phyloP scores from a whole-genome alignment of 306 rosid genomes.

The Corylus americana region DNA sequence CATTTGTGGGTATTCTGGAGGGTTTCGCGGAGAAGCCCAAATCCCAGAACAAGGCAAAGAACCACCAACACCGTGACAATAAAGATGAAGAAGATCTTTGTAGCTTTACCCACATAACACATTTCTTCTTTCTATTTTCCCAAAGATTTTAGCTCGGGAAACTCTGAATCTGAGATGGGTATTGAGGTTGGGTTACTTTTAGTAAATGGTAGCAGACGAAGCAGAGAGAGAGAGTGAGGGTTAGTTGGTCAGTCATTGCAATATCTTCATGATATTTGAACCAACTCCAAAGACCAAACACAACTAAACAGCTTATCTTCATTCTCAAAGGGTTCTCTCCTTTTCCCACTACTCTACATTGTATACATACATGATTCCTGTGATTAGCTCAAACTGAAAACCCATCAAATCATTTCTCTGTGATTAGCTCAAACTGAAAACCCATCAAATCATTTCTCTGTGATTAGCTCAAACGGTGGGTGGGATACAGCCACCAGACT shows the following conservation, averaged over 20 bases:
- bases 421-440: background rate
- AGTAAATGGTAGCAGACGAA: no score
- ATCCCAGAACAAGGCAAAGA: constrained; percentile 66
- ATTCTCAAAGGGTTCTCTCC: background rate
- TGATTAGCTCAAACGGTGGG: constrained; percentile 40
- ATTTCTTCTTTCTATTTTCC: constrained; percentile 22
- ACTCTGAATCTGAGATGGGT: constrained; percentile 16
- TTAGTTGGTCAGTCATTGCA: constrained; percentile 16
- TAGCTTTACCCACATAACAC: constrained; percentile 98
- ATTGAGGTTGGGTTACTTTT: constrained; percentile 36
- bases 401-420: background rate
- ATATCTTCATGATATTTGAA: background rate
- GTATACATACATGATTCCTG: constrained; percentile 15
- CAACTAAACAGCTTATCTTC: background rate
- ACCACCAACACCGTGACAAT: constrained; percentile 68
- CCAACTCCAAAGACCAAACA: constrained; percentile 30
- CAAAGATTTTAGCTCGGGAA: background rate
- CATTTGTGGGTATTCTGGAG: constrained; percentile 50
- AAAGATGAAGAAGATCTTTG: constrained; percentile 99
- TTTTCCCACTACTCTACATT: background rate
- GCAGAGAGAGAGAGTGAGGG: background rate
- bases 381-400: background rate
- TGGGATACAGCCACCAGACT: constrained; percentile 53
- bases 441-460: background rate
- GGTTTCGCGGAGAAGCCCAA: constrained; percentile 55